Evolutionary conservation across 139 green algal species (phyloP).

Genomic region (Chlorella ohadii): DNA sequence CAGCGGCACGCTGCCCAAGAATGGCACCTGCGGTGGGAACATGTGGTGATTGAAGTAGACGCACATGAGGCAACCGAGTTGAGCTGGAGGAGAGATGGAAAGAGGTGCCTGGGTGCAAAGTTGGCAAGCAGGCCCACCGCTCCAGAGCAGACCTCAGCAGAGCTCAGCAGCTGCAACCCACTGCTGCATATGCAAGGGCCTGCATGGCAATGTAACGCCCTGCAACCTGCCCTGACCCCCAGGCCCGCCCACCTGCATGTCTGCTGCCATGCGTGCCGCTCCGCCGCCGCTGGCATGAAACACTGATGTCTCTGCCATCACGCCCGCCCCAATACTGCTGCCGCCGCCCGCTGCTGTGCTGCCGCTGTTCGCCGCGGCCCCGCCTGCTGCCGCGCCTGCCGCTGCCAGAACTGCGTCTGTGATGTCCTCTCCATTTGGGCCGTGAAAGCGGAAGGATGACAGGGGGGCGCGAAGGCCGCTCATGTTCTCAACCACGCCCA

Average conservation of each 20-base stretch:
- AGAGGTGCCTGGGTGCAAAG: too few species aligned
- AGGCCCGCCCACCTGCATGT: conserved; percentile 47
- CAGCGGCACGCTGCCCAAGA: conserved; percentile 89
- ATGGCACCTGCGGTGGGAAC: conserved; percentile 45
- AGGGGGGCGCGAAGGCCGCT: conserved; percentile 69
- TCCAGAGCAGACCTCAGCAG: too few species aligned
- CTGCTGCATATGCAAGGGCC: too few species aligned
- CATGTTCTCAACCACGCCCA: conserved; percentile 99
- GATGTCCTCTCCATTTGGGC: conserved; percentile 47
- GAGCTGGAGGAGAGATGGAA: too few species aligned
- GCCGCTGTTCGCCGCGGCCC: conserved; percentile 40
- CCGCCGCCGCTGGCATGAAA: conserved; percentile 60
- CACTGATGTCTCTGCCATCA: conserved; percentile 36
- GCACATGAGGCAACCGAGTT: too few species aligned
- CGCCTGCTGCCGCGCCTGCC: conserved; percentile 53
- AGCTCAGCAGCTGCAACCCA: too few species aligned
- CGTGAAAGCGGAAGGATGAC: conserved; percentile 60
- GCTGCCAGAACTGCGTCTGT: conserved; percentile 49
- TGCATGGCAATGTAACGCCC: too few species aligned
- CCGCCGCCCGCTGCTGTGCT: conserved; percentile 48
- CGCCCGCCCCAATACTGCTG: conserved; percentile 57
- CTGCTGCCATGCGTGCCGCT: conserved; percentile 74
- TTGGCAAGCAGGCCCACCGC: too few species aligned
- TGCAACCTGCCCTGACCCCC: too few species aligned
- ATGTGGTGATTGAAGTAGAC: too few species aligned